Evolutionary conservation across 345 rosid species (phyloP).

Genomic region (Corymbia maculata): DNA sequence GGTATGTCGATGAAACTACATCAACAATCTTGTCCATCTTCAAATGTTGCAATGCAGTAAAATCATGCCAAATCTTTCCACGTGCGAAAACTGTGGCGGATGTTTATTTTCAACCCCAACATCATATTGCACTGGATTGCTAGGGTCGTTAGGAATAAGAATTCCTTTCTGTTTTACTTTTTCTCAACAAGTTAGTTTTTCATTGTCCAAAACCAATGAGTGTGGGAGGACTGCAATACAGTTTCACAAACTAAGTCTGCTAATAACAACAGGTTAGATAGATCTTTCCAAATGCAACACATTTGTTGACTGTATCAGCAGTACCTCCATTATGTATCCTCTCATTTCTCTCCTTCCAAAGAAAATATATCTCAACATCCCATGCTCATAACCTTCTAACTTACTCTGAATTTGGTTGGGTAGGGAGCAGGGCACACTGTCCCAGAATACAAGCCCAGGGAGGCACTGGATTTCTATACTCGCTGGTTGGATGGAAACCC

Average conservation of each 20-base stretch:
- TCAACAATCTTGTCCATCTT: background rate
- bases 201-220: background rate
- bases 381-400: background rate
- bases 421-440: constrained; percentile 89
- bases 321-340: background rate
- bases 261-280: background rate
- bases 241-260: background rate
- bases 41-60: background rate
- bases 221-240: background rate
- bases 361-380: background rate
- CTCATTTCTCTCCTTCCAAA: background rate
- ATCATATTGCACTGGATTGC: background rate
- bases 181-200: background rate
- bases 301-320: background rate
- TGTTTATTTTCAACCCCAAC: background rate
- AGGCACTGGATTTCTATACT: constrained; percentile 61
- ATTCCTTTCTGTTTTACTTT: background rate
- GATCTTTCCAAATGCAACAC: background rate
- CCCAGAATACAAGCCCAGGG: constrained; percentile 71
- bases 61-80: background rate
- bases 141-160: background rate
- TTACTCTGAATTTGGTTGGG: background rate
- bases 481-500: constrained; percentile 49
- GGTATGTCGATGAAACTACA: constrained; percentile 10
- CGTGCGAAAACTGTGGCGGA: background rate